Conservation (phyloP, 805 yeast genomes). For the Kuraishia hungarica region DNA sequence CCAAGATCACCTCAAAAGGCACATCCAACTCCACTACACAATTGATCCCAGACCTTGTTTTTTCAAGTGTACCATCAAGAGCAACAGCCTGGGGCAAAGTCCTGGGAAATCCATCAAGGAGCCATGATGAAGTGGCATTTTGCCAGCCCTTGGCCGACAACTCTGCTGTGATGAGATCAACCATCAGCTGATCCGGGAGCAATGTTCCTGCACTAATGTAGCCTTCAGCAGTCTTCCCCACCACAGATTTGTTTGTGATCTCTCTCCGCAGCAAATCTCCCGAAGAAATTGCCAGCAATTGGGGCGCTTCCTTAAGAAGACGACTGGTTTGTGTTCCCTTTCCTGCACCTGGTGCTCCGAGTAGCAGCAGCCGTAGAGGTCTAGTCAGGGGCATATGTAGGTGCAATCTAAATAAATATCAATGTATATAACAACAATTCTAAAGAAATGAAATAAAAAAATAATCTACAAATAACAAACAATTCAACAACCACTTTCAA, state of each 20-base stretch:
- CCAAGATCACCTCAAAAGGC: constrained; percentile 74
- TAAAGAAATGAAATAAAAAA: not conserved
- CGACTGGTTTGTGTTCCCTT: constrained; percentile 83
- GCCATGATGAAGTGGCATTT: constrained; percentile 43
- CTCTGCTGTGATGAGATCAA: constrained; percentile 44
- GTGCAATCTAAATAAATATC: too few species aligned
- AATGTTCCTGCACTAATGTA: constrained; percentile 57
- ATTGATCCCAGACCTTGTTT: constrained; percentile 40
- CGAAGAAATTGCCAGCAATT: constrained; percentile 57
- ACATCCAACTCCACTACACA: constrained; percentile 82
- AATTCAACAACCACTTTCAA: not conserved
- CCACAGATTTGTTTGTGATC: constrained; percentile 40
- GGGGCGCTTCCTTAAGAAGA: constrained; percentile 44
- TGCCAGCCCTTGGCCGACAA: constrained; percentile 35
- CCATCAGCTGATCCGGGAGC: constrained; percentile 68
- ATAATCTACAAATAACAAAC: not conserved
- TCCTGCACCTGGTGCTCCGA: constrained; percentile 96
- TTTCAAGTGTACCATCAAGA: constrained; percentile 35
- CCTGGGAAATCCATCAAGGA: constrained; percentile 90
- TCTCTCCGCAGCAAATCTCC: constrained; percentile 78
- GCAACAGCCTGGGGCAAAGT: constrained; percentile 63
- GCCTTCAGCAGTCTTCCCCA: constrained; percentile 49
- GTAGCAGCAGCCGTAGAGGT: constrained; percentile 58
- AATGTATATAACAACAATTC: not conserved
- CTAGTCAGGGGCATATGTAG: constrained; percentile 9